Evolutionary conservation across 306 rosid genomes (phyloP), one percentile per base, ranked within the genome.

Genomic region (Canavalia ensiformis): DNA sequence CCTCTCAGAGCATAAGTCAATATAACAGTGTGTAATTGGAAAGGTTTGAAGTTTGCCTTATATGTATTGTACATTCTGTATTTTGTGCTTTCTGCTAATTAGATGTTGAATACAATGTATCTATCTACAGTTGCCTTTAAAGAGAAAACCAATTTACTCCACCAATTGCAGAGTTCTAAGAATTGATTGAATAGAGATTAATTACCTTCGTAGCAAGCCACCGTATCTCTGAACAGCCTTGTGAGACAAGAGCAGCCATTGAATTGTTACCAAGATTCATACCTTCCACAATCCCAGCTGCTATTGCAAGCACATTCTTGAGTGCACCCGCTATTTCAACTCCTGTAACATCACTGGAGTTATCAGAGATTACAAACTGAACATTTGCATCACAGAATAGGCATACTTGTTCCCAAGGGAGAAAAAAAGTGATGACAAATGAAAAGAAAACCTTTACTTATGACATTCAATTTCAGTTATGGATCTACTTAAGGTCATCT

Each of bases 251-350:
- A 80, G 97, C 99, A 63, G 99, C 97, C 97, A 91, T 95, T 56
- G 92, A 95, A 84, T 93, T 95, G 80, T 95, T 93, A 55, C 97
- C 99, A 55, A 95, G 99, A 86, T 90, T 88, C 98, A 95, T 95
- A 59, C 98, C 98, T 62, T 82, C 98, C 62, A 95, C 98, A 37
- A 92, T 95, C 74, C 98, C 98, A 31, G 98, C 97, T 12, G 99
- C 97, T 90, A 95, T 93, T 42, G 97, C 97, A 7, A 93, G 94
- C 60, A 95, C 99, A 82, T 95, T 95, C 84, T 95, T 95, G 6
- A 95, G 94, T 41, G 97, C 99, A 87, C 97, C 97, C 44, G 99
- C 91, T 84, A 95, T 92, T 89, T 95, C 99, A 84, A 95, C 97
- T 84, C 97, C 99, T 90, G 93, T 91, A 86, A 93, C 99, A 81